These are phyloP conservation scores for Lecanicillium sp. DNA, from an alignment of 2,329 filamentous ascomycete species.

Conservation along the genomic window DNA sequence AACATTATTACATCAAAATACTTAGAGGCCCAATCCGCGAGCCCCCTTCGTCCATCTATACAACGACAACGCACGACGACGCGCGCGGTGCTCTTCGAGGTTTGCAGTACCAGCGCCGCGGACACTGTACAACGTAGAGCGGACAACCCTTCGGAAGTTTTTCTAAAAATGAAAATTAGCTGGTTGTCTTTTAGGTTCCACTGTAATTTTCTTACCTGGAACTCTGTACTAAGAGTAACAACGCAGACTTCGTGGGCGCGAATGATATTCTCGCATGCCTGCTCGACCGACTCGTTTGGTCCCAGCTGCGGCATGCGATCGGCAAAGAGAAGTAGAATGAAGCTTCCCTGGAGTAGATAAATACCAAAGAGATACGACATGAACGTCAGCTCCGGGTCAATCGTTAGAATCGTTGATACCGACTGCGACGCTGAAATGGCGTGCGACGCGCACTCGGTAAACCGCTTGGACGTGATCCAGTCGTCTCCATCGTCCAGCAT, in stretches of 20 bases:
- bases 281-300: slow-evolving; percentile 38
- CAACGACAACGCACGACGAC: slow-evolving; percentile 44
- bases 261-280: slow-evolving; percentile 44
- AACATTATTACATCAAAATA: too few species aligned
- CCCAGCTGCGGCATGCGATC: slow-evolving; percentile 43
- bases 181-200: too few species aligned
- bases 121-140: slow-evolving; percentile 42
- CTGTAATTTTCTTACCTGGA: slow-evolving; percentile 32
- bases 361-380: slow-evolving; percentile 49
- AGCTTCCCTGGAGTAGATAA: slow-evolving; percentile 45
- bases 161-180: slow-evolving; percentile 30
- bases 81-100: slow-evolving; percentile 38
- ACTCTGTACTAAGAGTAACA: slow-evolving; percentile 43
- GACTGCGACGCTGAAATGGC: slow-evolving; percentile 41
- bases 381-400: slow-evolving; percentile 45
- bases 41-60: slow-evolving; percentile 44
- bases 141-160: slow-evolving; percentile 49
- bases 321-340: slow-evolving; percentile 42
- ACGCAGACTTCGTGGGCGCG: slow-evolving; percentile 46
- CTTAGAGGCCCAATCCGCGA: slow-evolving; percentile 28
- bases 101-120: slow-evolving; percentile 34
- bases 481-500: slow-evolving; percentile 44
- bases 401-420: slow-evolving; percentile 38
- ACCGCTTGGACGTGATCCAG: slow-evolving; percentile 41
- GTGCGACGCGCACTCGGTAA: slow-evolving; percentile 40